A percentile compares a stretch with the other conserved stretches of the same genome.
phyloP scores from a whole-genome alignment of 768 basidiomycete species.

The Amanita fuliginea region DNA sequence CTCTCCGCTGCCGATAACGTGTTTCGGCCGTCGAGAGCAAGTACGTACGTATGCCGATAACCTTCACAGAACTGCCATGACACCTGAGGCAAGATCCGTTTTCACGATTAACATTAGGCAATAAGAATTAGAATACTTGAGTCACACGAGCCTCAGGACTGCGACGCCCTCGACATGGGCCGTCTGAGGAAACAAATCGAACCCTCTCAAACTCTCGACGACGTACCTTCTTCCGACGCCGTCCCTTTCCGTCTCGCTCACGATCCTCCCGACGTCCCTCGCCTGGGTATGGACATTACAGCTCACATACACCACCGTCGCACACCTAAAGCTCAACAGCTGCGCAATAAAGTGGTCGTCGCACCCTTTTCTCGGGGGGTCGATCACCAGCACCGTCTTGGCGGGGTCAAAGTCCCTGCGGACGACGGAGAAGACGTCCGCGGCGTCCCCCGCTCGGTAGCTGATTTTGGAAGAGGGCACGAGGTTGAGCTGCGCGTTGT shows the following conservation, averaged over 20 bases:
- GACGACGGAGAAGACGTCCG: constrained; percentile 70
- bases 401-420: constrained; percentile 47
- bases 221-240: constrained; percentile 44
- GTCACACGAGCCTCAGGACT: constrained; percentile 39
- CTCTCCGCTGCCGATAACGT: no score
- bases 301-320: constrained; percentile 79
- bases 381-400: constrained; percentile 63
- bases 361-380: constrained; percentile 94
- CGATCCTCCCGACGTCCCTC: constrained; percentile 72
- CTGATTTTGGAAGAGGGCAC: constrained; percentile 45
- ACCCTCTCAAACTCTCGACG: constrained; percentile 76
- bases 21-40: no score
- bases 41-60: no score
- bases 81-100: no score
- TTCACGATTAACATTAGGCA: no score
- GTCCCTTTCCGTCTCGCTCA: constrained; percentile 29
- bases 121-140: no score
- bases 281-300: constrained; percentile 95
- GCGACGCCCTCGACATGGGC: constrained; percentile 86
- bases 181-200: constrained; percentile 95
- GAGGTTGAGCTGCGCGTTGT: constrained; percentile 55
- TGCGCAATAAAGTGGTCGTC: constrained; percentile 73
- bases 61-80: no score
- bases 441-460: constrained; percentile 77
- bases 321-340: constrained; percentile 55